These are phyloP conservation scores for Microcyclospora tardicrescens DNA, from an alignment of 2,329 filamentous ascomycete genomes.

Conservation along the genomic window DNA sequence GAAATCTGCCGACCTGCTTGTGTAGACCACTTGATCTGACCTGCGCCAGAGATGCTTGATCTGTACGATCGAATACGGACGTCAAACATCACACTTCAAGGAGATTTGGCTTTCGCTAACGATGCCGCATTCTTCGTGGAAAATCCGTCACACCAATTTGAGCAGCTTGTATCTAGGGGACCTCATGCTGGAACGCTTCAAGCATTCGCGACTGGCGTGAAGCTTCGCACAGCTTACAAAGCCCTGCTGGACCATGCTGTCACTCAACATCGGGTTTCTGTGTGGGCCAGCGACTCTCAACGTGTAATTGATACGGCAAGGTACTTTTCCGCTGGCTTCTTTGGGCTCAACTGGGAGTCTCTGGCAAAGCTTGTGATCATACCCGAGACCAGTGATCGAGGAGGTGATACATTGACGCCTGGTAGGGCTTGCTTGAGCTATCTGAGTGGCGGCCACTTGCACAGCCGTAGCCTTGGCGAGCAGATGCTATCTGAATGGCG, in stretches of 20 bases:
- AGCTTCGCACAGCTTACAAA: conserved; percentile 40
- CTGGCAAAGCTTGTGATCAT: conserved; percentile 37
- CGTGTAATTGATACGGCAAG: conserved; percentile 45
- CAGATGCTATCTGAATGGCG: conserved; percentile 36
- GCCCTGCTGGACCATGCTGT: conserved; percentile 28
- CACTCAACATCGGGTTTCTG: conserved; percentile 16
- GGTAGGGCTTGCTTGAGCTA: conserved; percentile 34
- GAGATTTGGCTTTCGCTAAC: conserved; percentile 42
- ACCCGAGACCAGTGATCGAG: conserved; percentile 37
- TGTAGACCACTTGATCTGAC: neutral
- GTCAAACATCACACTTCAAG: conserved; percentile 30
- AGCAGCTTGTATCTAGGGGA: conserved; percentile 42
- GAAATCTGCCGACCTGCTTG: too few relatives aligned
- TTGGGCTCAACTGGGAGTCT: conserved; percentile 36
- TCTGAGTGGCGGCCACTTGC: conserved; percentile 27
- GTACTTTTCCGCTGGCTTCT: conserved; percentile 43
- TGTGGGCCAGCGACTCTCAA: conserved; percentile 43
- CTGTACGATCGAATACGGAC: conserved; percentile 36
- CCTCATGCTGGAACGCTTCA: conserved; percentile 43
- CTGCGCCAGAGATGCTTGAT: conserved; percentile 30
- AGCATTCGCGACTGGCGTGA: conserved; percentile 42
- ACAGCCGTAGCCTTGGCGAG: conserved; percentile 33
- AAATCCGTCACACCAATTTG: conserved; percentile 33
- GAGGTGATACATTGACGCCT: conserved; percentile 44
- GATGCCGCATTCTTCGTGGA: conserved; percentile 42